A percentile compares a stretch with the other conserved stretches of the same genome.
phyloP scores from a whole-genome alignment of 257 asterid species.

The Jaltomata sinuosa region DNA sequence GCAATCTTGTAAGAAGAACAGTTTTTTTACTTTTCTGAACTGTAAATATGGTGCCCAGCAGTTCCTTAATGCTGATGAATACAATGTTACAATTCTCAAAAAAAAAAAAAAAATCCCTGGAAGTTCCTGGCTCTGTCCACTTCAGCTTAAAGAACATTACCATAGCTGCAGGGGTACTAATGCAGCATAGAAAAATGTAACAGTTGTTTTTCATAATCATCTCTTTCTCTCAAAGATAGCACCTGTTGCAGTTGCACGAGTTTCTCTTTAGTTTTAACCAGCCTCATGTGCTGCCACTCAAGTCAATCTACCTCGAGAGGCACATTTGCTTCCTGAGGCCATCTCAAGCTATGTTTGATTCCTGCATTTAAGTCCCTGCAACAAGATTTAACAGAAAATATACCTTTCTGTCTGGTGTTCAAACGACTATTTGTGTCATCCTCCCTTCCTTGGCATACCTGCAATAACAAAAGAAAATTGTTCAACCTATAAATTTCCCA shows the following conservation, averaged over 20 bases:
- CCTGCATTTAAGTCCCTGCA: neutral
- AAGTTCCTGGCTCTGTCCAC: neutral
- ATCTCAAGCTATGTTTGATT: neutral
- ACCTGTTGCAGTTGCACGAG: neutral
- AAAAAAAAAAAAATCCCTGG: neutral
- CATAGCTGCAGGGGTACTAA: neutral
- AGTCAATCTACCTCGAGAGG: neutral
- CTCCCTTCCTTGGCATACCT: neutral
- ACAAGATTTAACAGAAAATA: neutral
- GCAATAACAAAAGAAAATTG: neutral
- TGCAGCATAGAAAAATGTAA: neutral
- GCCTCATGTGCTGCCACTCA: neutral
- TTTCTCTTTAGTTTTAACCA: neutral
- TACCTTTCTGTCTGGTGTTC: neutral
- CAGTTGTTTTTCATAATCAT: neutral
- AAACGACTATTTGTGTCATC: neutral
- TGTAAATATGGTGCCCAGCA: neutral
- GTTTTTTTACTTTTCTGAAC: neutral
- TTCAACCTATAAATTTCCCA: neutral
- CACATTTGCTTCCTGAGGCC: neutral
- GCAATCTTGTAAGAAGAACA: neutral
- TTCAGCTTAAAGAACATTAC: neutral
- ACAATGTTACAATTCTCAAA: neutral
- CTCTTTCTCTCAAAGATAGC: neutral
- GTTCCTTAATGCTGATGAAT: neutral